Base-by-base conservation (phyloP, 371 early-diverging fungal genomes). In the Capniomyces stellatus region DNA sequence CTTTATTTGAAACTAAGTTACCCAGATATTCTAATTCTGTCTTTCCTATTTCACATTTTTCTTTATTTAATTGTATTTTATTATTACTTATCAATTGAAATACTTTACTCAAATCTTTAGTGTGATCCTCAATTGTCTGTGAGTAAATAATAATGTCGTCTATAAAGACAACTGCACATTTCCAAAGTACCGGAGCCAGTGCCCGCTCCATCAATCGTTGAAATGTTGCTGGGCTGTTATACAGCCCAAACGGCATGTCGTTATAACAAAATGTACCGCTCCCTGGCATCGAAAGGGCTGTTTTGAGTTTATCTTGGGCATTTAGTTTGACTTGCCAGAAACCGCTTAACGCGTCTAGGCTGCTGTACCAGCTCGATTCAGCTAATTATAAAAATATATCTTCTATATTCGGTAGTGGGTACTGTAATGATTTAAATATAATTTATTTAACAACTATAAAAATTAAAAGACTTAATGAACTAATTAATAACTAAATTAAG, bases 311-410 rank as follows among this genome's bases (percentile, higher is more conserved):
- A 39, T 69, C 61, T 0, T 52, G 54, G 3, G n/a, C 21, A 0
- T 43, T n/a, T 21, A 74, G 47, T 12, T 52, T 51, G 0, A 78
- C 41, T 31, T 68, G 72, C 55, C 67, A 57, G 46, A 66, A 77
- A 0, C 71, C 75, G 0, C 22, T 44, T 1, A 52, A 48, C 1
- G 70, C 29, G 22, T 71, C 71, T 4, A 71, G 35, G 50, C 51
- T 55, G 6, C 62, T 52, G 52, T 61, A 71, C 21, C 46, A 1
- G 12, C 6, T 54, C 0, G 60, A 42, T 0, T 50, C 54, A 1
- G 60, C 53, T 0, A 73, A 44, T 0, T 51, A 61, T 19, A 70
- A 71, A 1, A 72, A 29, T 2, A 59, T 51, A 12, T 73, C 65
- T 0, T 49, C 46, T 15, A 74, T 63, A 2, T 30, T 3, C 0